Percentiles rank a stretch among this genome's conserved stretches.
phyloP scores from a whole-genome alignment of 2,329 filamentous ascomycete genomes.

The Aspergillus pseudonomiae region DNA sequence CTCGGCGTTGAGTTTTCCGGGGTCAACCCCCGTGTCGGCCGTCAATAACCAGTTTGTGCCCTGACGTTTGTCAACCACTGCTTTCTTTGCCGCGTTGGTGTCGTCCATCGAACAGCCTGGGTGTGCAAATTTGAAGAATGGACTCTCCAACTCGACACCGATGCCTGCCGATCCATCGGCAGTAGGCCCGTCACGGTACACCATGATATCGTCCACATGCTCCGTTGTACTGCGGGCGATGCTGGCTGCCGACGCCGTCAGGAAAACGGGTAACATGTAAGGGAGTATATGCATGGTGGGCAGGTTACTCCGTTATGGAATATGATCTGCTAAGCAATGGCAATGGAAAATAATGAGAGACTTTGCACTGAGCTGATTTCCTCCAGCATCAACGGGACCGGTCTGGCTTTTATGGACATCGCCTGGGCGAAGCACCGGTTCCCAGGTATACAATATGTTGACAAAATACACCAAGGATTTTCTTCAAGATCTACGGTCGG shows the following conservation, averaged over 20 bases:
- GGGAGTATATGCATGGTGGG: not conserved
- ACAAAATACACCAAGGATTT: not conserved
- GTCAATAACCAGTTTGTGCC: not conserved
- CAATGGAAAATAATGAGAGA: not conserved
- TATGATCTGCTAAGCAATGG: not conserved
- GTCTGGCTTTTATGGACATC: not conserved
- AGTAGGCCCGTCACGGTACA: not conserved
- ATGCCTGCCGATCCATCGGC: not conserved
- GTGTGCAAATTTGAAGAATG: not conserved
- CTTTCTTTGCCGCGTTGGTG: not conserved
- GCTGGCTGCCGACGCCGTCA: not conserved
- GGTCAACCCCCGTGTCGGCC: not conserved
- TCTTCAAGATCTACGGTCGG: not conserved
- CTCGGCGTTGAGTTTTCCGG: not conserved
- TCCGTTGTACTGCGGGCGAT: not conserved
- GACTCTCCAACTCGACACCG: not conserved
- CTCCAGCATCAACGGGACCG: not conserved
- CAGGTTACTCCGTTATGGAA: not conserved
- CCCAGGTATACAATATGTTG: not conserved
- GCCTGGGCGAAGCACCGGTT: not conserved
- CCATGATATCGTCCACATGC: not conserved
- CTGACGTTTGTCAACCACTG: not conserved
- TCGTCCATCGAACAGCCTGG: not conserved
- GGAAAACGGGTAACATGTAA: not conserved
- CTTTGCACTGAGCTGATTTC: not conserved